Conservation (phyloP, 495 filamentous ascomycete species). For the Hyphodiscus hymeniophilus region DNA sequence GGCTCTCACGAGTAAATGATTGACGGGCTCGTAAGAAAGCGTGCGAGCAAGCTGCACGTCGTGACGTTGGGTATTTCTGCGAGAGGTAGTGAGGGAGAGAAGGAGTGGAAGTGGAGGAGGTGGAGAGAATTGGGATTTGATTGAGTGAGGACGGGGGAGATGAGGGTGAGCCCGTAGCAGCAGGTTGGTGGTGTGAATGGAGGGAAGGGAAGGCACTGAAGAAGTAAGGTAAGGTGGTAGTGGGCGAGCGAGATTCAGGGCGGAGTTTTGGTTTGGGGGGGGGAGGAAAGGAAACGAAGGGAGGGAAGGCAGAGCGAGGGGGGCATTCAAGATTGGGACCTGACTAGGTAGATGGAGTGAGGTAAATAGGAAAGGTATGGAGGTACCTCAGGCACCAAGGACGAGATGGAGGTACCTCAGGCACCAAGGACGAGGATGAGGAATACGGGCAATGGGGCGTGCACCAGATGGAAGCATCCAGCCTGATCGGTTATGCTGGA, state of each 20-base stretch:
- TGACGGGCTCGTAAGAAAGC: background rate
- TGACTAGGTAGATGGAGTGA: no score
- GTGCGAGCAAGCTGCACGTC: constrained; percentile 21
- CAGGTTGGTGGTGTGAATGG: background rate
- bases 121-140: background rate
- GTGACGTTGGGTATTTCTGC: constrained; percentile 4
- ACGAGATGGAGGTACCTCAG: background rate
- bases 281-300: background rate
- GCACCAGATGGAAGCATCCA: no score
- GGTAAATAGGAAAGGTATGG: no score
- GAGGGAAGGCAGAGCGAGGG: background rate
- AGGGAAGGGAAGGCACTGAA: no score
- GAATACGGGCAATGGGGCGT: no score
- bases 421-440: background rate
- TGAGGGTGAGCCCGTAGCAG: background rate
- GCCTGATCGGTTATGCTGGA: no score
- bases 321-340: background rate
- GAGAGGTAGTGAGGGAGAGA: constrained; percentile 2
- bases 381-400: background rate
- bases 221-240: no score
- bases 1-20: constrained; percentile 17
- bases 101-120: background rate
- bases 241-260: background rate
- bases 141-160: background rate
- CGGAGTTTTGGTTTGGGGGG: background rate